phyloP scores from a whole-genome alignment of 2,329 filamentous ascomycete species.

The Trichoderma atroviride region DNA sequence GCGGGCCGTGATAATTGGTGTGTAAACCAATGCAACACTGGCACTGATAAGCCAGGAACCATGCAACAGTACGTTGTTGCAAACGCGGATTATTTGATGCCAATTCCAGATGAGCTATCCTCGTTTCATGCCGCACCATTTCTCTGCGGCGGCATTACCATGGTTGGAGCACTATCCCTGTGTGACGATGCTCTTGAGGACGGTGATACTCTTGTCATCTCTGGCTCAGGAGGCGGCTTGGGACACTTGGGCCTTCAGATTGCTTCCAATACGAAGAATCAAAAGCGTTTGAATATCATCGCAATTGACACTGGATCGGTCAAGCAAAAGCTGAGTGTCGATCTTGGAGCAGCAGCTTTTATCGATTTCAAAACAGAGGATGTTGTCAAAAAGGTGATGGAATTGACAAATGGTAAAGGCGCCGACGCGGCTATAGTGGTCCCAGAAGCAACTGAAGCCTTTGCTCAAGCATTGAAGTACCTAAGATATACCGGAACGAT shows the following conservation, averaged over 20 bases:
- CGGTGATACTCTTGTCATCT: conserved; percentile 5
- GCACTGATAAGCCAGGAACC: conserved; percentile 8
- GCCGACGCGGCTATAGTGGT: conserved; percentile 12
- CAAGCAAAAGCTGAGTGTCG: background rate
- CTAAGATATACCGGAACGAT: conserved; percentile 1
- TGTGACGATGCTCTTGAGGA: background rate
- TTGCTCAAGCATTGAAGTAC: conserved; percentile 6
- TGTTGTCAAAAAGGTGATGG: conserved; percentile 1
- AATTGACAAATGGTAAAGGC: conserved; percentile 4
- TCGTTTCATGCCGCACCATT: conserved; percentile 2
- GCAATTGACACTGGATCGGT: conserved; percentile 5
- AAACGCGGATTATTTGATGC: conserved; percentile 14
- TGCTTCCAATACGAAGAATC: background rate
- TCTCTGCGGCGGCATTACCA: conserved; percentile 8
- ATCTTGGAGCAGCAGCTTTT: background rate
- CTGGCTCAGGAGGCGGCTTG: conserved; percentile 5
- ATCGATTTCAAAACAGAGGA: conserved; percentile 5
- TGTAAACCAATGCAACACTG: background rate
- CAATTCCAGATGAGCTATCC: background rate
- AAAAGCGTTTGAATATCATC: background rate
- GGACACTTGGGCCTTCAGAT: background rate
- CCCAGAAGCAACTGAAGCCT: conserved; percentile 3
- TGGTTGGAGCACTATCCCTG: background rate
- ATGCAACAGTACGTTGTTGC: conserved; percentile 20
- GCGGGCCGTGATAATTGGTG: conserved; percentile 12